Base-by-base conservation (phyloP, 2,329 filamentous ascomycete genomes). In the Curvularia sp. region DNA sequence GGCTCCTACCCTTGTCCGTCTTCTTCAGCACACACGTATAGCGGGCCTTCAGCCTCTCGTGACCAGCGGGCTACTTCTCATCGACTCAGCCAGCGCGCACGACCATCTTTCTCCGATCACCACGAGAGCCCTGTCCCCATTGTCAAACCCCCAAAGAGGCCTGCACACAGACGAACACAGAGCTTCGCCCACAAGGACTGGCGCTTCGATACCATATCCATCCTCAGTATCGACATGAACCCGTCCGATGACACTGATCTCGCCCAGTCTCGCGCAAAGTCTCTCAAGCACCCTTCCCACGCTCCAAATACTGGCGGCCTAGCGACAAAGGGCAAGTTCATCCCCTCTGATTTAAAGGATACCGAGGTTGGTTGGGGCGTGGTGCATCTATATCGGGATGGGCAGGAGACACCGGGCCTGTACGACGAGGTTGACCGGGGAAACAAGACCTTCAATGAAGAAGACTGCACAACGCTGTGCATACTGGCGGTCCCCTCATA, bases 401-500 rank as follows among this genome's bases (percentile, higher is more conserved):
- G 86, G 1, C 86, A 92, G 57, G 91, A 96, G 75, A 89, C 88
- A 0, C 81, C 86, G 1, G 84, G 81, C 12, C 79, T 92, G 12
- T 81, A 86, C 55, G 80, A 83, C 43, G 80, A 84, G 61, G 79
- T 68, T 48, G 68, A 74, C 43, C 64, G 69, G 41, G 73, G 74
- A 41, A 57, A 55, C 23, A 66, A 66, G 21, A 59, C 63, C 36
- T 80, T 81, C 68, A 78, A 78, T 43, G 77, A 82, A n/a, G 84
- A 87, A 30, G 87, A 92, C 57, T 96, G 91, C 74, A 95, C 91
- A 2, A 96, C 92, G 0, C 79, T 99, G 15, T 98, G 95, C 76
- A 94, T 99, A 63, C 88, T 97, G 27, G 93, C 94, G 5, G 94
- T 99, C 13, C 95, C 95, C 6, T 95, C 91, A 28, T 98, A 97